Evolutionary conservation across 108 stramenopile species (phyloP), one percentile per base, ranked within the genome.

Genomic region (Cyclotella baltica): DNA sequence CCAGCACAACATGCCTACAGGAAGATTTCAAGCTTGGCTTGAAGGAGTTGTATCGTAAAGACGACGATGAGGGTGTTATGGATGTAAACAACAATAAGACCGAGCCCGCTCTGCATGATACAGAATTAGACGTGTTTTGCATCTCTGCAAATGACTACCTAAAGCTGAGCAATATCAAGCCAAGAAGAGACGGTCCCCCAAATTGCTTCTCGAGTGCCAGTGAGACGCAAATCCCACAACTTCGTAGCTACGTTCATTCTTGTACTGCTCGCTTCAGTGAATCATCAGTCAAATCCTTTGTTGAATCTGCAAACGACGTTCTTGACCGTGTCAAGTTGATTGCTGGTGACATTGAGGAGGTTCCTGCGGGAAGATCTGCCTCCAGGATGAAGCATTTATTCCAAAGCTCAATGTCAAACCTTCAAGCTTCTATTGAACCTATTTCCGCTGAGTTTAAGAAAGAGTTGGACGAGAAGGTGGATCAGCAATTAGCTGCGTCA

Each of bases 101-200:
- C 1, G 23, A 71, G 9, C 80, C 69, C 2, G 81, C n/a, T n/a
- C n/a, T n/a, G n/a, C n/a, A 86, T n/a, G 77, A 83, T 28, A 80
- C 67, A 27, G 70, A 77, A 5, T 57, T 83, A 63, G 78, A 83
- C 22, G 85, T 86, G 0, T 83, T 80, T 46, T 79, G 78, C 53
- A 83, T 86, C 36, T 56, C 61, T 28, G 73, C 85, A 13, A 86
- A 86, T 64, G 85, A 86, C 46, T 86, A 86, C 52, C 62, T 86
- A n/a, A 86, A 86, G 51, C 22, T 80, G 25, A 63, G 43, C 57
- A 67, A 61, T 0, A 83, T 86, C 31, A 86, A 86, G 40, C 73
- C 78, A 23, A 43, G 56, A 29, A 65, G 78, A 72, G 85, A 86
- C 73, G 82, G 85, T 22, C 74, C 78, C 2, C 70, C 85, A 15